Percentiles rank a stretch among this genome's conserved stretches.
These are phyloP conservation scores for Paspalum notatum DNA, from an alignment of 176 grass and related monocot genomes.

Conservation along the genomic window DNA sequence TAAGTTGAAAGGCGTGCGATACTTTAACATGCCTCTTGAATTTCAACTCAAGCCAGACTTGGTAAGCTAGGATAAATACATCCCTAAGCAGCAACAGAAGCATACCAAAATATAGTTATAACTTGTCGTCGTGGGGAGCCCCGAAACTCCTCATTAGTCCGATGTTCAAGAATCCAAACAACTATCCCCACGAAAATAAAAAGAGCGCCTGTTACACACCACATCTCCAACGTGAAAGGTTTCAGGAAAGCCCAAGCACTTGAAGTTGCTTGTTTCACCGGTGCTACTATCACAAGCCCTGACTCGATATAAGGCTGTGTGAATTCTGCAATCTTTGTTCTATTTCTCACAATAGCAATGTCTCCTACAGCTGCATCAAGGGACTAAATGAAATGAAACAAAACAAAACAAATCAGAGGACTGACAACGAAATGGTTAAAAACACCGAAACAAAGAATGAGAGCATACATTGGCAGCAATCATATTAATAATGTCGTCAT, in stretches of 20 bases:
- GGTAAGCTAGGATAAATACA: not conserved
- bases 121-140: conserved; percentile 65
- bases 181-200: conserved; percentile 80
- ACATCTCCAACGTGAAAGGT: conserved; percentile 86
- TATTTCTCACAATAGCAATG: conserved; percentile 85
- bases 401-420: conserved; percentile 38
- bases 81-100: conserved; percentile 5
- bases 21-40: too few relatives aligned
- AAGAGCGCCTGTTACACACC: conserved; percentile 73
- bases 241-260: conserved; percentile 88
- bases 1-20: too few relatives aligned
- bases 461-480: conserved; percentile 66
- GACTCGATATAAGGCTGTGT: conserved; percentile 80
- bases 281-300: conserved; percentile 79
- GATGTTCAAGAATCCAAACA: conserved; percentile 89
- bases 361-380: conserved; percentile 89
- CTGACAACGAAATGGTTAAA: conserved; percentile 31
- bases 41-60: not conserved
- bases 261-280: conserved; percentile 50
- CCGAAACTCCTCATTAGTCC: conserved; percentile 72
- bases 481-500: conserved; percentile 68
- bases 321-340: conserved; percentile 76
- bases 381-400: conserved; percentile 35
- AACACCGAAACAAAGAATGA: conserved; percentile 28
- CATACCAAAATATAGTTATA: conserved; percentile 78